Evolutionary conservation across 306 rosid genomes (phyloP).

Genomic region (Medicago truncatula): DNA sequence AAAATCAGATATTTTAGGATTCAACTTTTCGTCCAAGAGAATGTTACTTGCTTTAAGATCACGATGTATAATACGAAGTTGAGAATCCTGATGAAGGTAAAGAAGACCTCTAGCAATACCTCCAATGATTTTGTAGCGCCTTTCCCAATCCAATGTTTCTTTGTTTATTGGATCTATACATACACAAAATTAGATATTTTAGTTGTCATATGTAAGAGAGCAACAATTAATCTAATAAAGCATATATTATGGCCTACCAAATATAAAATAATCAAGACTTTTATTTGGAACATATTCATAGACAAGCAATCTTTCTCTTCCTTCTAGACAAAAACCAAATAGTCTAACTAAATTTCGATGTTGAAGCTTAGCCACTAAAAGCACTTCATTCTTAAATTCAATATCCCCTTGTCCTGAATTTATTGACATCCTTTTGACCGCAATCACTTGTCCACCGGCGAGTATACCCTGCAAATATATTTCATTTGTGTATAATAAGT

Average conservation of each 20-base stretch:
- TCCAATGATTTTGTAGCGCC: conserved; percentile 42
- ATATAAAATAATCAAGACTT: conserved; percentile 2
- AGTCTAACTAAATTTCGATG: background rate
- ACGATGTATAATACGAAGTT: conserved; percentile 30
- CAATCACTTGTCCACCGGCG: conserved; percentile 43
- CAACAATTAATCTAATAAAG: background rate
- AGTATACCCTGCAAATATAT: conserved; percentile 46
- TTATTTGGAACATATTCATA: background rate
- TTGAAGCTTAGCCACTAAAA: conserved; percentile 31
- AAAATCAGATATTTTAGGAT: conserved; percentile 57
- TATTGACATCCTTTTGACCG: conserved; percentile 54
- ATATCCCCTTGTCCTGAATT: conserved; percentile 52
- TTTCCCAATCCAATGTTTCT: conserved; percentile 41
- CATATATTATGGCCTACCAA: background rate
- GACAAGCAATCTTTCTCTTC: background rate
- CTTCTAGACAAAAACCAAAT: background rate
- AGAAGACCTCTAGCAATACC: conserved; percentile 49
- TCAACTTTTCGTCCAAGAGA: conserved; percentile 48
- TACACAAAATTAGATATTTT: background rate
- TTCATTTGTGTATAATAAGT: background rate
- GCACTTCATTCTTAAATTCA: conserved; percentile 62
- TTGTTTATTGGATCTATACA: conserved; percentile 43
- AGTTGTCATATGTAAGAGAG: background rate
- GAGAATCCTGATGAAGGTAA: conserved; percentile 63
- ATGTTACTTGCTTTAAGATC: conserved; percentile 44